phyloP scores from a whole-genome alignment of 2,329 filamentous ascomycete genomes.

The Hymenoscyphus salicellus region DNA sequence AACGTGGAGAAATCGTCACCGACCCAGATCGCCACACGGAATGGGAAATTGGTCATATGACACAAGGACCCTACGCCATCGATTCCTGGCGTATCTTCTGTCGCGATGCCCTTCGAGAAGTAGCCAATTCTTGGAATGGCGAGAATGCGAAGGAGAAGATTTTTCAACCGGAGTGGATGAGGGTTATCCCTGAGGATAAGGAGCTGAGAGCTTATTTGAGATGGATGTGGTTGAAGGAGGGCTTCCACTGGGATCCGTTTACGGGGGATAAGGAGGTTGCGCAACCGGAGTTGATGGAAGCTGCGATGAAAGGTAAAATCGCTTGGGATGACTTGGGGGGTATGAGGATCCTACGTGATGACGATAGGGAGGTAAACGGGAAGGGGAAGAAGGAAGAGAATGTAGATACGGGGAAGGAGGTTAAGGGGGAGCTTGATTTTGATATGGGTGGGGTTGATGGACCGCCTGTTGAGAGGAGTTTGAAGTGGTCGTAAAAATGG shows the following conservation, averaged over 20 bases:
- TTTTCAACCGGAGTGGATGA: slow-evolving; percentile 88
- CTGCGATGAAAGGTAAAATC: slow-evolving; percentile 57
- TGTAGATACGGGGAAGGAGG: not conserved
- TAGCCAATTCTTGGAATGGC: slow-evolving; percentile 65
- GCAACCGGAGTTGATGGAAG: slow-evolving; percentile 50
- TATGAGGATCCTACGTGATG: slow-evolving; percentile 40
- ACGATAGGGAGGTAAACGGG: not conserved
- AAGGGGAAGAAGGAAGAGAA: not conserved
- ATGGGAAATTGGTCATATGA: slow-evolving; percentile 86
- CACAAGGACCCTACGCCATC: slow-evolving; percentile 76
- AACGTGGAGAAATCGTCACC: slow-evolving; percentile 45
- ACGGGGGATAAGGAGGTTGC: slow-evolving; percentile 63
- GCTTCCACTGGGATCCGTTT: slow-evolving; percentile 73
- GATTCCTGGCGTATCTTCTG: slow-evolving; percentile 96
- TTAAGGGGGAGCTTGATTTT: not conserved
- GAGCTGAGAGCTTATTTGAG: slow-evolving; percentile 81
- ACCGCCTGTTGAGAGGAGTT: not conserved
- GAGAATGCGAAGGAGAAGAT: slow-evolving; percentile 41
- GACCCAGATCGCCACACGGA: slow-evolving; percentile 42
- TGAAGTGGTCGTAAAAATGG: not conserved
- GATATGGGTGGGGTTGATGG: not conserved
- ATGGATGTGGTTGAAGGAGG: slow-evolving; percentile 91
- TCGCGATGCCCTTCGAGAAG: slow-evolving; percentile 69
- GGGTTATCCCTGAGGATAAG: slow-evolving; percentile 78
- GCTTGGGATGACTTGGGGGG: slow-evolving; percentile 36